Evolutionary conservation across 2,329 filamentous ascomycete genomes (phyloP).

Genomic region (Hymenoscyphus fraxineus): DNA sequence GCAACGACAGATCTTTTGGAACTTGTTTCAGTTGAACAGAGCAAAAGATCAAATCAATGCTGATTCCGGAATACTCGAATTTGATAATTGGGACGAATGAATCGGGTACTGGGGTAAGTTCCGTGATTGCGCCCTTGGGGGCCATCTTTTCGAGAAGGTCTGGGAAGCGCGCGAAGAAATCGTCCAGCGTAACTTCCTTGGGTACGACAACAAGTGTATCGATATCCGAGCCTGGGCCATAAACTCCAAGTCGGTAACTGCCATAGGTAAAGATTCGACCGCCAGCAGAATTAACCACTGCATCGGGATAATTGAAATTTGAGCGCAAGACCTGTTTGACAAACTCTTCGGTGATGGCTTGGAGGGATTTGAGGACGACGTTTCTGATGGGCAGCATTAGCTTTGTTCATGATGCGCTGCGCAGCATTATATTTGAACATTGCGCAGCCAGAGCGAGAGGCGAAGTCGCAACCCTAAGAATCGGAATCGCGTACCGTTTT

Average conservation of each 20-base stretch:
- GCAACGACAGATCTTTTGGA: constrained; percentile 68
- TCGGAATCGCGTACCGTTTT: constrained; percentile 57
- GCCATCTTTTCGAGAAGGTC: constrained; percentile 72
- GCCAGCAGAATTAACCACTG: constrained; percentile 76
- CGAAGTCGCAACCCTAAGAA: not conserved
- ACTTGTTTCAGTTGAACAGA: constrained; percentile 68
- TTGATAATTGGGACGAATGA: constrained; percentile 98
- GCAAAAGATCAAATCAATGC: constrained; percentile 90
- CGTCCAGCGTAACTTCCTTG: constrained; percentile 79
- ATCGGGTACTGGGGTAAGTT: constrained; percentile 80
- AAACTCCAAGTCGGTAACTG: constrained; percentile 91
- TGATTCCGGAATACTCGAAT: constrained; percentile 84
- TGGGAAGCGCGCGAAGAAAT: constrained; percentile 93
- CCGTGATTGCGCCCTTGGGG: constrained; percentile 73
- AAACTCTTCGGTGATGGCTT: constrained; percentile 79
- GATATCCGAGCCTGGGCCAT: constrained; percentile 94
- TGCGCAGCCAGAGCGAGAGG: not conserved
- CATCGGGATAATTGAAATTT: constrained; percentile 43
- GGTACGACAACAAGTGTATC: constrained; percentile 92
- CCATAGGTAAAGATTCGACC: constrained; percentile 96
- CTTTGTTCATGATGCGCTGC: not conserved
- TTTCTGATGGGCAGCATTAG: constrained; percentile 38
- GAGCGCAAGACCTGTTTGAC: constrained; percentile 66
- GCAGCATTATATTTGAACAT: not conserved
- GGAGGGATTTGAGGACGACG: constrained; percentile 69